These are phyloP conservation scores for Fragaria nilgerrensis DNA, from an alignment of 306 rosid species.

Conservation along the genomic window DNA sequence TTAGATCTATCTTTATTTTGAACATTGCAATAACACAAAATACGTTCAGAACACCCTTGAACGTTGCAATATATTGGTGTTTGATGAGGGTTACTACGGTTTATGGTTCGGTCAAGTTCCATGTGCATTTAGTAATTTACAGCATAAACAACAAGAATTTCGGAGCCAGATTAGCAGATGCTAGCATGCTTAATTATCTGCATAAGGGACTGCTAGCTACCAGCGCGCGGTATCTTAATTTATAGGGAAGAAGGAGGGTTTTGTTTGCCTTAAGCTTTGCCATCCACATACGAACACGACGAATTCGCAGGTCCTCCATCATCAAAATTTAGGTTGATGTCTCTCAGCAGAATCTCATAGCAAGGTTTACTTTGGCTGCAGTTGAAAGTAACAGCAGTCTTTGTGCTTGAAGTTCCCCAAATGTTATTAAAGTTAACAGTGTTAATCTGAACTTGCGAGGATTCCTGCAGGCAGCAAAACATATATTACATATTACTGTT, in stretches of 20 bases:
- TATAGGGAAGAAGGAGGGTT: not conserved
- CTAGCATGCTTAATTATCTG: not conserved
- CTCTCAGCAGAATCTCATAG: not conserved
- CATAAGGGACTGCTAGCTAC: not conserved
- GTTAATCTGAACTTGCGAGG: conserved; percentile 16
- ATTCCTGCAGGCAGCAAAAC: not conserved
- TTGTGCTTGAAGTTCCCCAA: conserved; percentile 18
- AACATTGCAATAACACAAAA: no score
- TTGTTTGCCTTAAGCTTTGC: not conserved
- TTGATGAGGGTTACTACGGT: not conserved
- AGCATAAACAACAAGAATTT: not conserved
- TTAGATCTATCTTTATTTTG: no score
- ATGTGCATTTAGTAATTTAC: not conserved
- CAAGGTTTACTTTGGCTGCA: conserved; percentile 29
- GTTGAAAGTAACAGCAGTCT: conserved; percentile 1
- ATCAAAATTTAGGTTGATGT: conserved; percentile 18
- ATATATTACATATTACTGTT: not conserved
- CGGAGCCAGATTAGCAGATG: not conserved
- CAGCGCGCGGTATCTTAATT: not conserved
- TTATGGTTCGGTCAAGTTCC: not conserved
- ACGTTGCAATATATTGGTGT: not conserved
- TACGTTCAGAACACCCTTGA: no score
- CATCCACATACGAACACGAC: not conserved
- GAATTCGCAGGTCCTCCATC: conserved; percentile 15
- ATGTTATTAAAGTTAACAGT: conserved; percentile 12